Conservation (phyloP, 495 filamentous ascomycete genomes). For the Aspergillus sparsus region DNA sequence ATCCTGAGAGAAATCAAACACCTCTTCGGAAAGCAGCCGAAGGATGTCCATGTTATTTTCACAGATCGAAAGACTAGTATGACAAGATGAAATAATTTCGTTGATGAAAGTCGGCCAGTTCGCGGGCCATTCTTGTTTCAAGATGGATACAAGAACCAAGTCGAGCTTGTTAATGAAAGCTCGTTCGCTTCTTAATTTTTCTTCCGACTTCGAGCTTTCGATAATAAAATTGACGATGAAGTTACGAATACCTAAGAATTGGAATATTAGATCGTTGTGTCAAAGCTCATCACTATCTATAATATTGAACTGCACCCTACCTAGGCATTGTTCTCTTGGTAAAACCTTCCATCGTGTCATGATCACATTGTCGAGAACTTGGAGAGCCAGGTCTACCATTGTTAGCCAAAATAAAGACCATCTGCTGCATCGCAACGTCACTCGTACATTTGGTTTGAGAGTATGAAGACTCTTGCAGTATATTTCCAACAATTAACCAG, state of each 20-base stretch:
- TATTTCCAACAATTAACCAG: slow-evolving; percentile 95
- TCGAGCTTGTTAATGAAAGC: slow-evolving; percentile 97
- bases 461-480: slow-evolving; percentile 85
- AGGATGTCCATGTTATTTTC: slow-evolving; percentile 99
- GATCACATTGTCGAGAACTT: slow-evolving; percentile 96
- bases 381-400: slow-evolving; percentile 78
- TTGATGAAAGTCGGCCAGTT: slow-evolving; percentile 99
- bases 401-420: slow-evolving; percentile 42
- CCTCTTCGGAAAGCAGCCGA: slow-evolving; percentile 92
- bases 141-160: slow-evolving; percentile 90
- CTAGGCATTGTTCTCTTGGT: slow-evolving; percentile 92
- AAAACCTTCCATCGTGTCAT: slow-evolving; percentile 99
- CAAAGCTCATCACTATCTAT: background rate
- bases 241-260: slow-evolving; percentile 80
- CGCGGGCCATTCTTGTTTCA: slow-evolving; percentile 99
- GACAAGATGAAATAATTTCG: slow-evolving; percentile 95
- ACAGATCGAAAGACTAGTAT: slow-evolving; percentile 91
- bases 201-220: slow-evolving; percentile 83
- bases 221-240: slow-evolving; percentile 98
- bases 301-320: slow-evolving; percentile 43
- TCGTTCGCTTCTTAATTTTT: slow-evolving; percentile 75
- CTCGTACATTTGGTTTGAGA: slow-evolving; percentile 91
- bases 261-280: slow-evolving; percentile 22
- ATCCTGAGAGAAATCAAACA: slow-evolving; percentile 97
- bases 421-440: slow-evolving; percentile 9